Evolutionary conservation across 345 rosid genomes (phyloP), one percentile per base, ranked within the genome.

Genomic region (Atalantia buxifolia): DNA sequence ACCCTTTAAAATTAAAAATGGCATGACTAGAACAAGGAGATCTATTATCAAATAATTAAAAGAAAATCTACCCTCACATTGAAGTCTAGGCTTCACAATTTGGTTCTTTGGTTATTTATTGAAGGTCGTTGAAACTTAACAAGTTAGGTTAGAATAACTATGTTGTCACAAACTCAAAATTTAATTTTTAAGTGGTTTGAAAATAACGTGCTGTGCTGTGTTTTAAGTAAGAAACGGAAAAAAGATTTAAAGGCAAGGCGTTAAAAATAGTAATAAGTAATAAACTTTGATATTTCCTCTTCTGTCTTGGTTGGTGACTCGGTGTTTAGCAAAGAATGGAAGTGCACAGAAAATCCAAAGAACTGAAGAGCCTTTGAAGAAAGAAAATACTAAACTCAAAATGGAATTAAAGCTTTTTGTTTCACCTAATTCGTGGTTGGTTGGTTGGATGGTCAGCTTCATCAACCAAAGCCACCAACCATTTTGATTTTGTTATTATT

Each of bases 401-500:
- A 40, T 24, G 36, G 77, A 74, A 61, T 36, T 36, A 40, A 74
- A 42, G 19, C 66, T 16, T 74, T 74, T 40, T 1, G 36, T 22
- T 42, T n/a, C 14, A 59, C 42, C 69, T 45, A 64, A 68, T 48
- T 62, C 65, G 12, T 48, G 3, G 78, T 48, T 75, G 71, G 71
- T 48, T 42, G 78, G 78, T 75, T 75, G 71, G 71, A 64, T 42
- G 78, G 78, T 75, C 78, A 50, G 13, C 62, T 55, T 66, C 78
- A 64, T 64, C 78, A 53, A 76, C 78, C 3, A 31, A 76, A 31
- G 50, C 63, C 21, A 75, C 71, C 78, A 48, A 75, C 78, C 30
- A 33, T 45, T 45, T 38, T 60, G 7, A 50, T 28, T 45, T 73
- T 60, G 7, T 45, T 0, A 63, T 53, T 30, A 76, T 53, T 19